Conservation (phyloP, 2,329 filamentous ascomycete species). For the Pestalotiopsis sp. region DNA sequence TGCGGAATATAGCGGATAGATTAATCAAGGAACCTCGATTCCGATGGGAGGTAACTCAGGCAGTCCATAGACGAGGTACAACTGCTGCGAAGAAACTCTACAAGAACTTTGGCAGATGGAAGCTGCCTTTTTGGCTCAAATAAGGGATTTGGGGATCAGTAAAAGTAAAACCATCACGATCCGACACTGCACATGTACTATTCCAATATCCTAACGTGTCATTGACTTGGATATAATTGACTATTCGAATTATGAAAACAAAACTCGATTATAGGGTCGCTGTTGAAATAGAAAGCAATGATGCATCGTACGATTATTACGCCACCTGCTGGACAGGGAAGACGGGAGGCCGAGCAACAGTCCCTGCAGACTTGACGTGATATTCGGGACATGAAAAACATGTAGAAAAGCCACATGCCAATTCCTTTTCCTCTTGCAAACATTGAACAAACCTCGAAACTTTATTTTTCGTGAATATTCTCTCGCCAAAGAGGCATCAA, state of each 20-base stretch:
- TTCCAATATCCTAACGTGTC: too few relatives aligned
- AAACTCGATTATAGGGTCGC: not conserved
- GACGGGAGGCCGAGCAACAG: not conserved
- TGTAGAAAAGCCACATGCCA: not conserved
- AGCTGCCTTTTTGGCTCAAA: too few relatives aligned
- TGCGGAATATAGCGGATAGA: too few relatives aligned
- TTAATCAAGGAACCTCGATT: too few relatives aligned
- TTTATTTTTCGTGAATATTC: not conserved
- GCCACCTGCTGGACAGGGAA: not conserved
- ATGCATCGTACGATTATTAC: conserved; percentile 11
- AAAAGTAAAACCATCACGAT: too few relatives aligned
- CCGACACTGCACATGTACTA: too few relatives aligned
- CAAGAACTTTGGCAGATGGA: too few relatives aligned
- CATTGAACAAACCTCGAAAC: not conserved
- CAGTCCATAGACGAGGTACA: too few relatives aligned
- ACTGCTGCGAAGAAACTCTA: too few relatives aligned
- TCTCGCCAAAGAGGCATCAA: not conserved
- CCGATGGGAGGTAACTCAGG: too few relatives aligned
- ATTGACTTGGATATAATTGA: too few relatives aligned
- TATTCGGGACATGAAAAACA: not conserved
- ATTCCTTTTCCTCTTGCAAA: not conserved
- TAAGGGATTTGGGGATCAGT: too few relatives aligned
- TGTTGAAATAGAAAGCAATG: not conserved
- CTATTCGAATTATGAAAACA: not conserved
- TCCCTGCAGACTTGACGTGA: not conserved